A percentile compares a stretch with the other conserved stretches of the same genome.
Conservation (phyloP, 495 filamentous ascomycete genomes). For the Talaromyces ruber region DNA sequence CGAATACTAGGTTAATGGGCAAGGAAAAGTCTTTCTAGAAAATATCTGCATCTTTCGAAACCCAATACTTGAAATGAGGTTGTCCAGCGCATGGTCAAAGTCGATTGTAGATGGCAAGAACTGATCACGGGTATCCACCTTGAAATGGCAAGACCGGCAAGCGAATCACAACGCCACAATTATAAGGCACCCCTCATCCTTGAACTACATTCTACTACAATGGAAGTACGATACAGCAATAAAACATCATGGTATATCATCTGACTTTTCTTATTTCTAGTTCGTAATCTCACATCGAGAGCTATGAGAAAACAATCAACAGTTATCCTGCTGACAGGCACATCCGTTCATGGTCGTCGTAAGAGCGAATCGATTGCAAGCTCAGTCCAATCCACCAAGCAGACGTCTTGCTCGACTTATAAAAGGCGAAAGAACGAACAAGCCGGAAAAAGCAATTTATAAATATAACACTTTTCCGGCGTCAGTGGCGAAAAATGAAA, state of each 20-base stretch:
- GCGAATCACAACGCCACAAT: not conserved
- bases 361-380: not conserved
- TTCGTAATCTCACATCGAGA: not conserved
- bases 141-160: not conserved
- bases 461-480: not conserved
- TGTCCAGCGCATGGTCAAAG: not conserved
- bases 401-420: not conserved
- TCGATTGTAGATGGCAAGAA: not conserved
- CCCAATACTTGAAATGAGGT: not conserved
- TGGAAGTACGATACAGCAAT: not conserved
- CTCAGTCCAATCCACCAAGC: not conserved
- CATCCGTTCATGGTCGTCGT: conserved; percentile 25
- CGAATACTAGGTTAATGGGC: not conserved
- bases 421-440: not conserved
- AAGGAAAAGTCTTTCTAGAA: not conserved
- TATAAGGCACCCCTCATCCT: not conserved
- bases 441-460: conserved; percentile 1
- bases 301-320: conserved; percentile 3
- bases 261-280: conserved; percentile 3
- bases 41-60: not conserved
- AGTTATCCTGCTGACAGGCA: conserved; percentile 6
- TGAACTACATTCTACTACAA: not conserved
- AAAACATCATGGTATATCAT: not conserved
- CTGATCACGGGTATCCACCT: not conserved
- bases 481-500: not conserved